These are phyloP conservation scores for Margaritispora aquatica DNA, from an alignment of 495 filamentous ascomycete genomes.

Conservation along the genomic window DNA sequence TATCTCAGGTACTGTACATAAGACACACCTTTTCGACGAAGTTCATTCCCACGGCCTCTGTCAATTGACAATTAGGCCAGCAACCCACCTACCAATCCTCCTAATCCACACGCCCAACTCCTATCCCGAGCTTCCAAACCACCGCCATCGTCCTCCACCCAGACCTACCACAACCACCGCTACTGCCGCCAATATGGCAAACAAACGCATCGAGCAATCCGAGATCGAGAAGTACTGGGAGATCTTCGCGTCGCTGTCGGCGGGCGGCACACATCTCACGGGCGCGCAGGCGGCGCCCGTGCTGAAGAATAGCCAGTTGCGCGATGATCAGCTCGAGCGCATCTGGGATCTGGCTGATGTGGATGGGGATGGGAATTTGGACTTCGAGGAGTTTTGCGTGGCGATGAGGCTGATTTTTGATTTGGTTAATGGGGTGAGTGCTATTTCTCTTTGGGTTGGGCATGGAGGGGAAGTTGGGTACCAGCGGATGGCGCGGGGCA, in stretches of 20 bases:
- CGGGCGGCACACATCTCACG: conserved; percentile 77
- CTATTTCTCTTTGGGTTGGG: not conserved
- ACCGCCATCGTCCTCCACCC: too few relatives aligned
- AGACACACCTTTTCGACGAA: not conserved
- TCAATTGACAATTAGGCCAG: too few relatives aligned
- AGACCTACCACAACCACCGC: not conserved
- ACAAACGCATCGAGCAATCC: conserved; percentile 82
- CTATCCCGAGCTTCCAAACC: too few relatives aligned
- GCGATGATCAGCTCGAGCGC: conserved; percentile 90
- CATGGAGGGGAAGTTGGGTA: too few relatives aligned
- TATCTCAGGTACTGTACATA: not conserved
- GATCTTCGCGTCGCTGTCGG: conserved; percentile 83
- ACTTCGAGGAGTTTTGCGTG: conserved; percentile 99
- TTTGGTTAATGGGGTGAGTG: conserved; percentile 81
- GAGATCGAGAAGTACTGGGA: conserved; percentile 99
- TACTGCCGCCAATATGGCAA: conserved; percentile 46
- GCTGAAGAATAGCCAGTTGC: conserved; percentile 89
- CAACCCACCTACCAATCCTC: not conserved
- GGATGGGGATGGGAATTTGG: conserved; percentile 90
- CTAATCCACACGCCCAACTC: not conserved
- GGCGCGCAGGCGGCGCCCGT: conserved; percentile 89
- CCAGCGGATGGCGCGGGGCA: not conserved
- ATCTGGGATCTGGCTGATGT: conserved; percentile 98
- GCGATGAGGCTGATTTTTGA: conserved; percentile 98
- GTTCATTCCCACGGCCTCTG: not conserved